Evolutionary conservation across 1,284 basidiomycete species (phyloP), one percentile per base, ranked within the genome.

Genomic region (Ustilago tritici): DNA sequence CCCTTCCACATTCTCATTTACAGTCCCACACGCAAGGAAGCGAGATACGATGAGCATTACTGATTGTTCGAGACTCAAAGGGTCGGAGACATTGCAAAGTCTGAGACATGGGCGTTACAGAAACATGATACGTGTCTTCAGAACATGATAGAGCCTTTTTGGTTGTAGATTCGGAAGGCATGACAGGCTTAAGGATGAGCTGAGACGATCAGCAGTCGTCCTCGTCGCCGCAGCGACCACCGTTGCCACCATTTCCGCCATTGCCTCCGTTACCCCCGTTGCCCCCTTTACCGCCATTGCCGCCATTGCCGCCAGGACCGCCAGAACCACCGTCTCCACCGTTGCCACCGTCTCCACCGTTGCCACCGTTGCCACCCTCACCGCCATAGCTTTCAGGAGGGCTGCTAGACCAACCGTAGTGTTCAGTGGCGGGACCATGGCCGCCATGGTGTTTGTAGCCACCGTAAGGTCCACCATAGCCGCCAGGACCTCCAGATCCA

Each of bases 321-420:
- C 47, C 47, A 50, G 47, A 23, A 32, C 56, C 64, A 11, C 61
- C 60, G 23, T 49, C 35, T 3, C 66, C 71, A 15, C 66, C 60
- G 9, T 46, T 55, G 23, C 71, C 65, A 14, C 59, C 46, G 28
- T 62, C 43, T 9, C 74, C 69, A 6, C 69, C 64, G n/a, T 53
- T 36, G 15, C 73, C 61, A 9, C 67, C 73, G 19, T 9, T 0
- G 17, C 38, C 54, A 19, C 35, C 46, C 19, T 64, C 56, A 34
- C 31, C 57, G 55, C 70, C 70, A 38, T 47, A 32, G 1, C 49
- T 55, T 28, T 56, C 67, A 32, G 28, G 19, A 34, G 23, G 12
- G 34, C 31, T 23, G 11, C 40, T 35, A 32, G 34, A 15, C 38
- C 55, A 36, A 23, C 43, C 43, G n/a, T n/a, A n/a, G n/a, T n/a